Evolutionary conservation across 1,139 yeast species (phyloP), one percentile per base, ranked within the genome.

Genomic region (Kluyveromyces sp.): DNA sequence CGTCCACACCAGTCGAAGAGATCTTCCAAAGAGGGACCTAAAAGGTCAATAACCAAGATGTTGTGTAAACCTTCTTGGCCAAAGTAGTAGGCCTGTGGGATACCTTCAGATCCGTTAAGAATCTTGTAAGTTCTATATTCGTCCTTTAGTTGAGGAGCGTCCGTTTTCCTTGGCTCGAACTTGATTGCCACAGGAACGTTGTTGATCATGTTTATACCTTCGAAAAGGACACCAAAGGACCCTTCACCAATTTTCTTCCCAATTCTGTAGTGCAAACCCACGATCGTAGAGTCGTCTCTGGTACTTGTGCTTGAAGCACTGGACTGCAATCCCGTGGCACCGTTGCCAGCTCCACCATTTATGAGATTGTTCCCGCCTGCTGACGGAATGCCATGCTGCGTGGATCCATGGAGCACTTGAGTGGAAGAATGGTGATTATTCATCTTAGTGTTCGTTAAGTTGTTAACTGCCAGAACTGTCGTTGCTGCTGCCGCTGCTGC

Each of bases 181-280:
- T 83, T 84, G 59, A 84, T 83, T 34, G 89, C 94, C 31, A 84
- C 92, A 7, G 83, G 83, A 15, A 78, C 78, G 39, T 84, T 84
- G 61, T 83, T 83, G 56, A 83, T 75, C 60, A 84, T 74, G 59
- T 84, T 84, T 37, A 83, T 75, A 53, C 94, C 94, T 69, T 84
- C 94, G 59, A 84, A 84, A 46, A 84, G 77, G 36, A 84, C 87
- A 47, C 94, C 94, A 65, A 84, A 84, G 2, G 92, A 83, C 25
- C 94, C 94, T 65, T 83, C 94, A 48, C 94, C 94, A 45, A 84
- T 83, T 65, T 84, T 84, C 65, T 83, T 84, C 42, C 92, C 92
- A 45, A 84, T 82, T 58, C 81, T 79, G 64, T 83, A 84, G 65
- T 84, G 92, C 53, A 84, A 72, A 1, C 94, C 94, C 43, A 84